phyloP scores from a whole-genome alignment of 2,329 filamentous ascomycete genomes.

The Aureobasidium subglaciale region DNA sequence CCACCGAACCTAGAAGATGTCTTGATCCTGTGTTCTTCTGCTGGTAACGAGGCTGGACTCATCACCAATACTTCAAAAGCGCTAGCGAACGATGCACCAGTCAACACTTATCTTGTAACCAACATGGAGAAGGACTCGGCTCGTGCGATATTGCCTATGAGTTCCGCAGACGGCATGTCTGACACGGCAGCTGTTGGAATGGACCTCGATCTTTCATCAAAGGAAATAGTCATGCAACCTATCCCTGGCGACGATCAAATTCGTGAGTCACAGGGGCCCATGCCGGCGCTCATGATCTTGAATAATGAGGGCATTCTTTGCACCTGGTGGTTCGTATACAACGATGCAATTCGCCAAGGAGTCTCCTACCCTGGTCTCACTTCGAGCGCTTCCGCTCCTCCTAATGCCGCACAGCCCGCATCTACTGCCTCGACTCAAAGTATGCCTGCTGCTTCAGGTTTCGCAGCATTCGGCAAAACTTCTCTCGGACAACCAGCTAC shows the following conservation, averaged over 20 bases:
- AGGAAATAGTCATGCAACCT: constrained; percentile 69
- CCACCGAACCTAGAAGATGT: constrained; percentile 73
- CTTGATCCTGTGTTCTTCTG: constrained; percentile 74
- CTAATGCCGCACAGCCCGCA: constrained; percentile 11
- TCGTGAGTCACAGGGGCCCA: constrained; percentile 67
- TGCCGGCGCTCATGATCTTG: constrained; percentile 77
- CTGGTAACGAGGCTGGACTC: constrained; percentile 70
- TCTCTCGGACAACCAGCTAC: constrained; percentile 15
- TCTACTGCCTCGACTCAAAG: constrained; percentile 6
- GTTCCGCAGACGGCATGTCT: constrained; percentile 54
- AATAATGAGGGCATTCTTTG: constrained; percentile 83
- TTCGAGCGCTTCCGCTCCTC: constrained; percentile 13
- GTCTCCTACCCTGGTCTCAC: constrained; percentile 66
- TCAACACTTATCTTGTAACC: constrained; percentile 65
- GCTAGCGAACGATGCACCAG: constrained; percentile 53
- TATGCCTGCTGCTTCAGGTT: constrained; percentile 8
- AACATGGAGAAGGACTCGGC: constrained; percentile 66
- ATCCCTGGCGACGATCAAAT: constrained; percentile 62
- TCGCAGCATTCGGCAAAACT: constrained; percentile 24
- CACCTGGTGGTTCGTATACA: constrained; percentile 88
- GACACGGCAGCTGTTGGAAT: constrained; percentile 76
- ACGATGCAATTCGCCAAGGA: constrained; percentile 70
- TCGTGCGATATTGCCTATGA: constrained; percentile 62
- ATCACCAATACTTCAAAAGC: constrained; percentile 66
- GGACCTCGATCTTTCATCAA: constrained; percentile 75